These are phyloP conservation scores for Massarina eburnea DNA, from an alignment of 2,329 filamentous ascomycete species.

Conservation along the genomic window DNA sequence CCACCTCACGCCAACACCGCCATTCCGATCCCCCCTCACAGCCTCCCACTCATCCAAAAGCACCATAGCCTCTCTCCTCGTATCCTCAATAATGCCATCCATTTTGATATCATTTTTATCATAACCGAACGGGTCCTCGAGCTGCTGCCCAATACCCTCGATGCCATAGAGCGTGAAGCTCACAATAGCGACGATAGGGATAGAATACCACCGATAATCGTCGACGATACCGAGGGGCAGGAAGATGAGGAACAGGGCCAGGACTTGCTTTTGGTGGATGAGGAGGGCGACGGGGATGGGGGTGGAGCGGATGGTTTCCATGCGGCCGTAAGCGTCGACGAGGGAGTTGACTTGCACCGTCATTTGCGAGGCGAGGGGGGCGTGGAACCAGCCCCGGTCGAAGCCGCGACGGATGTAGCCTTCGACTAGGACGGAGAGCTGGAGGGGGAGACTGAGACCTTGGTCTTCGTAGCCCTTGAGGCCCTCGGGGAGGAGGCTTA, in stretches of 20 bases:
- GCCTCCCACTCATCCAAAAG: constrained; percentile 61
- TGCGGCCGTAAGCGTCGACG: constrained; percentile 60
- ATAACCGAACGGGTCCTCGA: constrained; percentile 68
- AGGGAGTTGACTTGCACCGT: constrained; percentile 60
- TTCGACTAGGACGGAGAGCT: constrained; percentile 62
- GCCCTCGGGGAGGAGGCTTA: constrained; percentile 52
- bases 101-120: constrained; percentile 69
- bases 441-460: constrained; percentile 61
- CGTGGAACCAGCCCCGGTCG: constrained; percentile 61
- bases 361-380: constrained; percentile 60
- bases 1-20: constrained; percentile 25
- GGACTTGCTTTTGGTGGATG: constrained; percentile 66
- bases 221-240: constrained; percentile 65
- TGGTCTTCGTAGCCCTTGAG: constrained; percentile 58
- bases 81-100: constrained; percentile 65
- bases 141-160: constrained; percentile 63
- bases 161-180: constrained; percentile 67
- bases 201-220: constrained; percentile 64
- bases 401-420: constrained; percentile 60
- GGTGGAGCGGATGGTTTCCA: constrained; percentile 68
- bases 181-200: constrained; percentile 61
- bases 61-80: constrained; percentile 59
- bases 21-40: constrained; percentile 27
- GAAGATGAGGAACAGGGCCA: constrained; percentile 62
- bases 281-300: constrained; percentile 66